A percentile compares a stretch with the other conserved stretches of the same genome.
Conservation (phyloP, 2,329 filamentous ascomycete species). For the Rhynchosporium agropyri region DNA sequence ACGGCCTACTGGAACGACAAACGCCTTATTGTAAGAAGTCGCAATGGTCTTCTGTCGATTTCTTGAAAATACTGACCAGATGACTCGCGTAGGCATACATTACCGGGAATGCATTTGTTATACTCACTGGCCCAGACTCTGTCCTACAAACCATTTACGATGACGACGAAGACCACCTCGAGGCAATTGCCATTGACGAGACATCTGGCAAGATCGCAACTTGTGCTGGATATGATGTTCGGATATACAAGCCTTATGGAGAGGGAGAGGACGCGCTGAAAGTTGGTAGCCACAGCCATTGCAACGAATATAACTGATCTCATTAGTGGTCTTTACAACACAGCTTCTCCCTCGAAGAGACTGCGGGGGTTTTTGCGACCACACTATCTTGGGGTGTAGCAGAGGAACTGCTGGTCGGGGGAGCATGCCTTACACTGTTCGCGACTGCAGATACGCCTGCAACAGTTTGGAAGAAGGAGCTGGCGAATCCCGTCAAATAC, state of each 20-base stretch:
- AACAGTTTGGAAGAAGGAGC: slow-evolving; percentile 71
- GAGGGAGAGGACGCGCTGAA: slow-evolving; percentile 72
- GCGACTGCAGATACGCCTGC: slow-evolving; percentile 51
- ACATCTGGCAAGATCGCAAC: slow-evolving; percentile 81
- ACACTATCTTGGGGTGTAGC: slow-evolving; percentile 84
- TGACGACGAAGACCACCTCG: slow-evolving; percentile 65
- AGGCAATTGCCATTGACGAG: slow-evolving; percentile 81
- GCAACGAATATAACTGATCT: slow-evolving; percentile 31
- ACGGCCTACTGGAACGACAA: slow-evolving; percentile 72
- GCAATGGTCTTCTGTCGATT: no score
- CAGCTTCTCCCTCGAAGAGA: slow-evolving; percentile 54
- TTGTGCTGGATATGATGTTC: slow-evolving; percentile 66
- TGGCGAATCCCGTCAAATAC: slow-evolving; percentile 74
- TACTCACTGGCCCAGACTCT: slow-evolving; percentile 73
- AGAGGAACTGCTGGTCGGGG: slow-evolving; percentile 82
- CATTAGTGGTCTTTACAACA: slow-evolving; percentile 66
- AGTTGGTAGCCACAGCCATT: slow-evolving; percentile 51
- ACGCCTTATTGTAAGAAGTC: slow-evolving; percentile 67
- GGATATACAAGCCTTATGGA: slow-evolving; percentile 77
- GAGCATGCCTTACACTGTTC: slow-evolving; percentile 71
- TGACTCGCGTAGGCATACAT: slow-evolving; percentile 70
- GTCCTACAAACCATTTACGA: slow-evolving; percentile 91
- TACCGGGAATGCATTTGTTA: slow-evolving; percentile 82
- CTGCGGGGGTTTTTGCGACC: slow-evolving; percentile 46
- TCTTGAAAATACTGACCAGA: slow-evolving; percentile 22